phyloP scores from a whole-genome alignment of 148 eudicot genomes.

The Spergularia bocconei region DNA sequence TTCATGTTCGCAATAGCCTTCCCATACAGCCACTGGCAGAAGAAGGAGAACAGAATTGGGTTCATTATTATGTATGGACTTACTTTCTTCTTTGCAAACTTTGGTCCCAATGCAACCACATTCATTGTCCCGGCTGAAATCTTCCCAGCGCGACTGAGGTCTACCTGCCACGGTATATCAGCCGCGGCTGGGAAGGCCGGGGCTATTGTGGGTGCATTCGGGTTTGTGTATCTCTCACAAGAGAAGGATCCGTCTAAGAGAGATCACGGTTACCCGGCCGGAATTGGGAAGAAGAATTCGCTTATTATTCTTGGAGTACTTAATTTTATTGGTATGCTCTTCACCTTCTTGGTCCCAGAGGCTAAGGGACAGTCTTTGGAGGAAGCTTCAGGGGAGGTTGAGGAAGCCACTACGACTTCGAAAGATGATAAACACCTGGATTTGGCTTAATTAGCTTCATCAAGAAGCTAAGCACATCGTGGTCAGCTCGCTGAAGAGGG shows the following conservation, averaged over 20 bases:
- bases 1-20: slow-evolving; percentile 73
- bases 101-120: slow-evolving; percentile 66
- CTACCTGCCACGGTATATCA: slow-evolving; percentile 64
- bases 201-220: slow-evolving; percentile 57
- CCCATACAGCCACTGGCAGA: slow-evolving; percentile 50
- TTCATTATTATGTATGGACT: slow-evolving; percentile 50
- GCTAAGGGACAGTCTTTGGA: slow-evolving; percentile 56
- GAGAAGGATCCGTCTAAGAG: slow-evolving; percentile 29
- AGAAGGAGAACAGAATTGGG: slow-evolving; percentile 37
- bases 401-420: background rate
- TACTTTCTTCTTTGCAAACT: slow-evolving; percentile 62
- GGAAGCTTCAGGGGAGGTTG: slow-evolving; percentile 38
- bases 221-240: slow-evolving; percentile 49
- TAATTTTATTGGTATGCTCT: slow-evolving; percentile 46
- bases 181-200: slow-evolving; percentile 65
- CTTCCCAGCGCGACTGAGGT: slow-evolving; percentile 53
- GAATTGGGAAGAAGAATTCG: slow-evolving; percentile 51
- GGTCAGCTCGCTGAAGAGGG: no score
- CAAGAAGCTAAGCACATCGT: no score
- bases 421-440: background rate
- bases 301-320: slow-evolving; percentile 39
- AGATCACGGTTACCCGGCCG: slow-evolving; percentile 48
- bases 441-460: no score
- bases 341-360: slow-evolving; percentile 53
- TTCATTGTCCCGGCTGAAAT: slow-evolving; percentile 64